Base-by-base conservation (phyloP, 805 yeast genomes). In the Monosporozyma solicola region DNA sequence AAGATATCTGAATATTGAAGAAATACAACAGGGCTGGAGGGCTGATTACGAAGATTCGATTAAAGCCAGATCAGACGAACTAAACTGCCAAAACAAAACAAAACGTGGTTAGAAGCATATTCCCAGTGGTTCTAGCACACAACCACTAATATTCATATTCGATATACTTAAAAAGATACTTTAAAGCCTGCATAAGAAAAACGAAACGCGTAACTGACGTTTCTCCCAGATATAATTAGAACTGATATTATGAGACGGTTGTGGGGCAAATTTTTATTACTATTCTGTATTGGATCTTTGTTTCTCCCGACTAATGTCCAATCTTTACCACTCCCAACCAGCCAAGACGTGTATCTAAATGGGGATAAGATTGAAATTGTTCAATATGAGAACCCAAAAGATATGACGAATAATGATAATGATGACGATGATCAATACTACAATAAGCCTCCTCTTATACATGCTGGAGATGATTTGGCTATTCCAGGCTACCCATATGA, bases 281-380 rank as follows among this genome's bases (percentile, higher is more conserved):
- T 43, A 22, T 43, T 43, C 24, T 43, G 29, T 24, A 43, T 43
- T 24, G 24, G 31, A 5, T 4, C 31, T 22, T 24, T 43, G 15
- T 22, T 15, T 43, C 46, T 43, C 39, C 49, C 41, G 37, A 33
- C 35, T 27, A 46, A 11, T 13, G 35, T 33, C 8, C 22, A 27
- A 5, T 15, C 49, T 7, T 20, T 46, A 13, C 39, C 41, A 20
- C 31, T 46, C 13, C 39, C 35, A 8, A 7, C 20, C 7, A 33
- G 29, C 7, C 31, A 43, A 43, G 37, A 29, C 10, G 29, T 46
- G 5, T 46, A 46, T 27, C n/a, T 46, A n/a, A 37, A 46, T n/a
- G 49, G 49, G 13, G 31, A 46, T 7, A 46, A 46, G 49, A 46
- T 46, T 16, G 49, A 46, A 13, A 46, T 46, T 16, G 24, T 33